Percentiles rank a stretch among this genome's conserved stretches.
Evolutionary conservation across 257 asterid species (phyloP).

Genomic region (Solanum ahanhuiri): DNA sequence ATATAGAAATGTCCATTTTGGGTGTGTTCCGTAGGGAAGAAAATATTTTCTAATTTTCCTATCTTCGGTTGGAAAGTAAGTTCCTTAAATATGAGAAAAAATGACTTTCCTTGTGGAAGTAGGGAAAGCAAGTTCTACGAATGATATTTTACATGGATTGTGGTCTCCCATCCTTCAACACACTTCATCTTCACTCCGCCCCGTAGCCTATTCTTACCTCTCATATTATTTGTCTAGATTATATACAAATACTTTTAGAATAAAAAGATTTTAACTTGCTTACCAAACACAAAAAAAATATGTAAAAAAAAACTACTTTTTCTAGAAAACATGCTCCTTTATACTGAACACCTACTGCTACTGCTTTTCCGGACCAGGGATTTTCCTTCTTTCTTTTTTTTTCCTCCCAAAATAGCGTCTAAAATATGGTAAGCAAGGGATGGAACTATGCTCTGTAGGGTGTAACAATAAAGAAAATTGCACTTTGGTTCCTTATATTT

Average conservation of each 20-base stretch:
- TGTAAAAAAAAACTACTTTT: background rate
- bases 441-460: background rate
- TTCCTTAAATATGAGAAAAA: background rate
- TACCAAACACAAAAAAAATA: too few relatives aligned
- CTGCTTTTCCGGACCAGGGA: background rate
- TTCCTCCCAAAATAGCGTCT: background rate
- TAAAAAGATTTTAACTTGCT: too few relatives aligned
- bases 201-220: background rate
- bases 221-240: background rate
- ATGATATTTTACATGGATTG: background rate
- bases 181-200: background rate
- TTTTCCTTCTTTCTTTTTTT: too few relatives aligned
- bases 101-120: background rate
- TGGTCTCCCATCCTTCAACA: too few relatives aligned
- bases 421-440: background rate
- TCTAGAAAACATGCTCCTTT: background rate
- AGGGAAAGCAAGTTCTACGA: too few relatives aligned
- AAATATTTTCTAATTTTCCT: background rate
- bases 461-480: background rate
- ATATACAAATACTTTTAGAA: too few relatives aligned
- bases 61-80: background rate
- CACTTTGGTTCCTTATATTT: background rate
- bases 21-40: background rate
- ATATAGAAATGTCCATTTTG: background rate
- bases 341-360: background rate